Conservation (phyloP, 257 asterid species). For the Coffea canephora region DNA sequence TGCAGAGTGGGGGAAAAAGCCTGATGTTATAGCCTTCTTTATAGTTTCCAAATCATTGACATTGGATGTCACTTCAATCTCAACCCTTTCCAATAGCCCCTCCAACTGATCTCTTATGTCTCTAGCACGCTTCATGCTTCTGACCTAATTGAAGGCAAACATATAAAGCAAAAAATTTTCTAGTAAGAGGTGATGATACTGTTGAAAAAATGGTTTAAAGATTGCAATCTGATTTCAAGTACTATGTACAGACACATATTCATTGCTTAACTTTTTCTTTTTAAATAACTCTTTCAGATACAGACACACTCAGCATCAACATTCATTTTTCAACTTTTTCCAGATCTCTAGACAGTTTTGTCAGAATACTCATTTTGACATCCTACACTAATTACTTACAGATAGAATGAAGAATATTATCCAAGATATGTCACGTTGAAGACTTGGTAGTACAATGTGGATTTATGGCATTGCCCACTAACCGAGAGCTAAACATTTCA, state of each 20-base stretch:
- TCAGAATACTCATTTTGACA: not conserved
- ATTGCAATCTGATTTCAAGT: too few relatives aligned
- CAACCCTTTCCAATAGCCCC: slow-evolving; percentile 86
- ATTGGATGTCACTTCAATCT: slow-evolving; percentile 62
- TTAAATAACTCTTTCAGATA: not conserved
- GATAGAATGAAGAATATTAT: slow-evolving; percentile 3
- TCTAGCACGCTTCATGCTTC: slow-evolving; percentile 95
- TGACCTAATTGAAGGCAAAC: slow-evolving; percentile 44
- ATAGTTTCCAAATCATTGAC: slow-evolving; percentile 58
- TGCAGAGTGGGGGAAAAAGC: slow-evolving; percentile 85
- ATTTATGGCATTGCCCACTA: not conserved
- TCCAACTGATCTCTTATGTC: slow-evolving; percentile 94
- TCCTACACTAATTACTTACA: not conserved
- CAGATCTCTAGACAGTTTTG: too few relatives aligned
- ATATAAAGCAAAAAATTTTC: not conserved
- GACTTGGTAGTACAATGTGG: not conserved
- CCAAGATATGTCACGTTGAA: not conserved
- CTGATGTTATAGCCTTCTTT: slow-evolving; percentile 76
- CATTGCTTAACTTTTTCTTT: too few relatives aligned
- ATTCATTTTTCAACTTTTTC: too few relatives aligned
- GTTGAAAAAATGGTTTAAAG: not conserved
- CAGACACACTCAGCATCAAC: not conserved
- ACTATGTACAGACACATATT: too few relatives aligned
- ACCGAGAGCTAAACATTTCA: not conserved
- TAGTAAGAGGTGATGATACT: not conserved